Evolutionary conservation across 139 green algal species (phyloP).

Genomic region (Coelastrella sp.): DNA sequence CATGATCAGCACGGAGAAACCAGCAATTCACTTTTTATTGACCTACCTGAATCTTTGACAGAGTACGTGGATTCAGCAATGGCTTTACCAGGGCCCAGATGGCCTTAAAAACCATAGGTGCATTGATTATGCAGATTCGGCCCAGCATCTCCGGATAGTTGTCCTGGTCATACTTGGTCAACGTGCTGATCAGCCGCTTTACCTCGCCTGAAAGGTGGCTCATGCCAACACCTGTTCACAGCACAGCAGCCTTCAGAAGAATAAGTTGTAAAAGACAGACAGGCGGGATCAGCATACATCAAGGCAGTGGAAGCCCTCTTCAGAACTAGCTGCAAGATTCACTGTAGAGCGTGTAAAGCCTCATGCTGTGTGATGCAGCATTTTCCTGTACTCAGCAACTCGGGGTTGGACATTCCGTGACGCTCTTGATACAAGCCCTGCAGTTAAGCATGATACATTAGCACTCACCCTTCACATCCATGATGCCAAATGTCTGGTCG

Average conservation of each 20-base stretch:
- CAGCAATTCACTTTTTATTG: too few relatives aligned
- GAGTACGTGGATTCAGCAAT: slow-evolving; percentile 80
- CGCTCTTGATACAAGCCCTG: too few relatives aligned
- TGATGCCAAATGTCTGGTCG: slow-evolving; percentile 90
- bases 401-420: too few relatives aligned
- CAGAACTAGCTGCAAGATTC: too few relatives aligned
- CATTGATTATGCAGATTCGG: slow-evolving; percentile 91
- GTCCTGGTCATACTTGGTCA: slow-evolving; percentile 77
- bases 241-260: too few relatives aligned
- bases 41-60: slow-evolving; percentile 83
- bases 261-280: too few relatives aligned
- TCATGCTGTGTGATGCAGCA: too few relatives aligned
- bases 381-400: too few relatives aligned
- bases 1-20: too few relatives aligned
- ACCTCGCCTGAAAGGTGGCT: slow-evolving; percentile 76
- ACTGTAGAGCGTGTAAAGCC: too few relatives aligned
- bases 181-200: slow-evolving; percentile 65
- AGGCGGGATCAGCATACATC: too few relatives aligned
- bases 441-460: background rate
- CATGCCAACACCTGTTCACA: slow-evolving; percentile 71
- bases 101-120: slow-evolving; percentile 79
- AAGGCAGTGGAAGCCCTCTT: too few relatives aligned
- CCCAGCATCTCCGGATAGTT: slow-evolving; percentile 89
- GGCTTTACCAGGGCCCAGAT: slow-evolving; percentile 80
- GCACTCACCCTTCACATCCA: slow-evolving; percentile 85